These are phyloP conservation scores for Brachypodium distachyon DNA, from an alignment of 202 grass and related monocot species.

Conservation along the genomic window DNA sequence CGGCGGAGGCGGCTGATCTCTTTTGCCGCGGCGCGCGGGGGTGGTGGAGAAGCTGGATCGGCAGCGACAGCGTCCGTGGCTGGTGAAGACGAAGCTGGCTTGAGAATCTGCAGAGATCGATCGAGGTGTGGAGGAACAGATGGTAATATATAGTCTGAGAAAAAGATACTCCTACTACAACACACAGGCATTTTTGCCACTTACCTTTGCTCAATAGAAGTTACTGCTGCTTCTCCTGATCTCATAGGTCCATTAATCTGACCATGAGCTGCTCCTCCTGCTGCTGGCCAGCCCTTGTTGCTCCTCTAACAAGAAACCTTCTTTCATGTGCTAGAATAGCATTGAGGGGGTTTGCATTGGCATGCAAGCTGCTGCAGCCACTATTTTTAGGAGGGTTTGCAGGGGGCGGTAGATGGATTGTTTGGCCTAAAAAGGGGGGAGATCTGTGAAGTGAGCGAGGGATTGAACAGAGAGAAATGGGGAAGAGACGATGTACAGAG, in stretches of 20 bases:
- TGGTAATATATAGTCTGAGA: background rate
- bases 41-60: background rate
- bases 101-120: slow-evolving; percentile 14
- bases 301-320: background rate
- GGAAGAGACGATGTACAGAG: background rate
- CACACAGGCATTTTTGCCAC: background rate
- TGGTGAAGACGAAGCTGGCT: slow-evolving; percentile 7
- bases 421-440: slow-evolving; percentile 45
- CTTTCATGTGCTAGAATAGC: background rate
- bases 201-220: slow-evolving; percentile 1
- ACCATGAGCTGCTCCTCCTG: background rate
- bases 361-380: slow-evolving; percentile 19
- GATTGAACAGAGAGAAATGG: background rate
- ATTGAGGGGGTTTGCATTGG: slow-evolving; percentile 8
- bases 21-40: background rate
- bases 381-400: slow-evolving; percentile 33
- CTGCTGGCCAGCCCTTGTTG: background rate
- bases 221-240: background rate
- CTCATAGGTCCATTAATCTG: slow-evolving; percentile 29
- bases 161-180: too few relatives aligned
- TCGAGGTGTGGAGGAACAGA: background rate
- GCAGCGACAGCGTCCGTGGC: background rate
- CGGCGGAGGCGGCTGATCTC: background rate
- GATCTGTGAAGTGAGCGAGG: slow-evolving; percentile 13
- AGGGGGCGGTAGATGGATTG: slow-evolving; percentile 13